Evolutionary conservation across 1,284 basidiomycete species (phyloP).

Genomic region (Ceratobasidium sp.): DNA sequence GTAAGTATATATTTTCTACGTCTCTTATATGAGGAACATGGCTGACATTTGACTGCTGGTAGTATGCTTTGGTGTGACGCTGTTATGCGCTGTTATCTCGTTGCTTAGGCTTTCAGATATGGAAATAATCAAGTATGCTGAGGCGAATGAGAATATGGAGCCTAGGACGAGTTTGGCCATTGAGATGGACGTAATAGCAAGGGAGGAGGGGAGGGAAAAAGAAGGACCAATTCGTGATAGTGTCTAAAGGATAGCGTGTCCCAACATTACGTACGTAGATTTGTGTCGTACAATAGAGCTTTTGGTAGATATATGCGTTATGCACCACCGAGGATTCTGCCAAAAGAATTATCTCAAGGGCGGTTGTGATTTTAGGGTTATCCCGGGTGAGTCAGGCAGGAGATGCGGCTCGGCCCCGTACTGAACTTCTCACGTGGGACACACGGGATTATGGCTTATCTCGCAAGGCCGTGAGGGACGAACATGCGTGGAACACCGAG

Average conservation of each 20-base stretch:
- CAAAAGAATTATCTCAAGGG: no score
- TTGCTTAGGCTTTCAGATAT: conserved; percentile 32
- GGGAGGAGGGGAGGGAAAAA: conserved; percentile 14
- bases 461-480: no score
- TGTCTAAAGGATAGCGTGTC: conserved; percentile 11
- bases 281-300: neutral
- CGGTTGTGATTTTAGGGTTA: no score
- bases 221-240: conserved; percentile 6
- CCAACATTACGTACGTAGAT: neutral
- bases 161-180: conserved; percentile 41
- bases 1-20: neutral
- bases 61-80: conserved; percentile 39
- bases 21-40: neutral
- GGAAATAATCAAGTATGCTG: conserved; percentile 34
- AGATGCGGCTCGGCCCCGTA: neutral
- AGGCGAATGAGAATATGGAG: conserved; percentile 15
- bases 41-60: neutral
- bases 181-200: conserved; percentile 33
- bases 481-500: no score
- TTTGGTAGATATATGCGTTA: neutral
- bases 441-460: neutral
- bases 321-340: neutral
- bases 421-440: neutral
- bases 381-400: neutral
- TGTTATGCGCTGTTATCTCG: conserved; percentile 25